These are phyloP conservation scores for Chalciporus sphaerocephalus DNA, from an alignment of 768 basidiomycete genomes.

Conservation along the genomic window DNA sequence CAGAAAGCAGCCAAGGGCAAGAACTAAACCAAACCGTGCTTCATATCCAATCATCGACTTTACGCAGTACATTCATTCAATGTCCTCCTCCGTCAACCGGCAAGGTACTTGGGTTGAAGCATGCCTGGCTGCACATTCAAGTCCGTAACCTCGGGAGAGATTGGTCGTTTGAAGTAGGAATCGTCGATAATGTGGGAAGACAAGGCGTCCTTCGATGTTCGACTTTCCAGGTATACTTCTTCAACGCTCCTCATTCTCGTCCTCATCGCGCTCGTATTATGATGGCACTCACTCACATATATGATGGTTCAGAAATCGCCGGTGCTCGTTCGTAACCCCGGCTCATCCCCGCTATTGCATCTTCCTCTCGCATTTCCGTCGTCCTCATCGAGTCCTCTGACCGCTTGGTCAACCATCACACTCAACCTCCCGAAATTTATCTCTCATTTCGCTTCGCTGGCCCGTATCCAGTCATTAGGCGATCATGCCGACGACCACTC, in stretches of 20 bases:
- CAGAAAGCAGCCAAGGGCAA: constrained; percentile 32
- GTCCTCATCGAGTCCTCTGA: constrained; percentile 51
- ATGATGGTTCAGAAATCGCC: constrained; percentile 46
- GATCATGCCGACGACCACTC: constrained; percentile 20
- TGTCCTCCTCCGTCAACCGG: constrained; percentile 42
- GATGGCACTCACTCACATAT: constrained; percentile 7
- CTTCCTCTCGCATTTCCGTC: constrained; percentile 66
- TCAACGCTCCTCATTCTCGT: constrained; percentile 2
- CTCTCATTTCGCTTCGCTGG: constrained; percentile 54
- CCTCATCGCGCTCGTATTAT: neutral
- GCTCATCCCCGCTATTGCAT: constrained; percentile 56
- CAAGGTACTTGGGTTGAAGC: constrained; percentile 53
- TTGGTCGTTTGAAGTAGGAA: constrained; percentile 73
- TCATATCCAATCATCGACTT: constrained; percentile 74
- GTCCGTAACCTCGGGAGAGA: constrained; percentile 62
- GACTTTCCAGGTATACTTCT: constrained; percentile 67
- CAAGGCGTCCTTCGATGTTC: constrained; percentile 63
- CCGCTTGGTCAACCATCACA: constrained; percentile 64
- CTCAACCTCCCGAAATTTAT: constrained; percentile 59
- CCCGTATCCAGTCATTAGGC: constrained; percentile 27
- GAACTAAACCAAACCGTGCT: constrained; percentile 62
- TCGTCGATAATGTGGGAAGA: constrained; percentile 59
- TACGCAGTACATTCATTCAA: constrained; percentile 63
- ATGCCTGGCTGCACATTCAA: constrained; percentile 74
- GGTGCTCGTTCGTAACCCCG: constrained; percentile 38